Base-by-base conservation (phyloP, 1,139 yeast genomes). In the Waltiozyma sp. region DNA sequence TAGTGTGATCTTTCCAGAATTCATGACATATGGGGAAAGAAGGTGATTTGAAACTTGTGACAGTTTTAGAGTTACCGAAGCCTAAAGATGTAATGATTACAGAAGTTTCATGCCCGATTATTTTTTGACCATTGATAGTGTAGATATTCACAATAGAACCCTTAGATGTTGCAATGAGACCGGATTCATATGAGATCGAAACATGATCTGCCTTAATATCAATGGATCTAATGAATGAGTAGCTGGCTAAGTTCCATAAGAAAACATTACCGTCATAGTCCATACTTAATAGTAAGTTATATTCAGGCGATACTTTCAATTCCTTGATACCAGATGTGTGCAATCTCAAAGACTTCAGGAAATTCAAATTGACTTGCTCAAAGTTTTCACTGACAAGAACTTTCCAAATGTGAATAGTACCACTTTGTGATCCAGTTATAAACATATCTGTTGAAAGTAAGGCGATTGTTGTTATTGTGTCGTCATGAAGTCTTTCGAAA, bases 201-300 rank as follows among this genome's bases (percentile, higher is more conserved):
- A 70, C 59, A 24, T 64, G 57, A 18, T 49, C 53, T n/a, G 61
- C 41, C 8, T 49, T 49, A 2, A 46, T 45, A 2, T 54, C 51
- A 2, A 81, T 54, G 40, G 63, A 61, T 43, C 82, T 59, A 11
- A 82, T 70, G 41, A 69, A 66, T 42, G 67, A 69, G 44, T 65
- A 68, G 28, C 79, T 59, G 0, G 75, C 67, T 38, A 75, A 53
- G 51, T 82, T 84, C 89, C 89, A 80, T 7, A 75, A 48, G 23
- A 68, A 70, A 4, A 73, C 73, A 2, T 58, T 55, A 0, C 88
- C 85, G 4, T 55, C 58, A 0, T 41, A 46, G 55, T 80, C 87
- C 18, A 73, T 56, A 44, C 79, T 72, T 11, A 79, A 47, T 3
- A 80, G 65, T 3, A 72, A 58, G 42, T 77, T 75, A 55, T 66